These are phyloP conservation scores for Vanderwaltozyma polyspora DNA, from an alignment of 805 yeast species.

Conservation along the genomic window DNA sequence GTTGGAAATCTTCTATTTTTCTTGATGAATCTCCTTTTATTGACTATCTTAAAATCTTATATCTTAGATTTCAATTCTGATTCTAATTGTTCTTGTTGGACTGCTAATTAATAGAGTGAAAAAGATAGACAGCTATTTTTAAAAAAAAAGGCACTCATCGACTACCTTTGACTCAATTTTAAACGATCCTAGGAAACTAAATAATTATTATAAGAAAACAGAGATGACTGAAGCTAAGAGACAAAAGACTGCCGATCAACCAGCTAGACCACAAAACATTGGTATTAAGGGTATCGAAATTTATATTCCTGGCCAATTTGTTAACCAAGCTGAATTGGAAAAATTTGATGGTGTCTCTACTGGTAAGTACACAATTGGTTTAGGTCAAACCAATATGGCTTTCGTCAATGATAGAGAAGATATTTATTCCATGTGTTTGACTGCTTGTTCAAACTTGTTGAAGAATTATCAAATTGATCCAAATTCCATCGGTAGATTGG, in stretches of 20 bases:
- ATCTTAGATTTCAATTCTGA: too few relatives aligned
- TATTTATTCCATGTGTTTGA: slow-evolving; percentile 85
- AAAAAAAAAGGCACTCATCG: too few relatives aligned
- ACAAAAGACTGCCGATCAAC: slow-evolving; percentile 19
- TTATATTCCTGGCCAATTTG: slow-evolving; percentile 76
- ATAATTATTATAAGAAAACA: not conserved
- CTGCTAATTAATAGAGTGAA: too few relatives aligned
- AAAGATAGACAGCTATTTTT: too few relatives aligned
- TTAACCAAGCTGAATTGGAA: slow-evolving; percentile 83
- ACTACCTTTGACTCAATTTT: too few relatives aligned
- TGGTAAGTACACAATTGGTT: slow-evolving; percentile 96
- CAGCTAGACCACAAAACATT: slow-evolving; percentile 57
- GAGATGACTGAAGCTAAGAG: slow-evolving; percentile 24
- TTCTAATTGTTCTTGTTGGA: too few relatives aligned
- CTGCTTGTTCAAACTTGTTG: slow-evolving; percentile 70
- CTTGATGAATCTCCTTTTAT: too few relatives aligned
- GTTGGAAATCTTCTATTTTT: too few relatives aligned
- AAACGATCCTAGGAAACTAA: not conserved
- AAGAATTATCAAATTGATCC: slow-evolving; percentile 77
- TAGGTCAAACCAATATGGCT: slow-evolving; percentile 97
- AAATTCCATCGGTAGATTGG: slow-evolving; percentile 77
- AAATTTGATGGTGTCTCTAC: slow-evolving; percentile 71
- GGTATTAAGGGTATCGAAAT: slow-evolving; percentile 96
- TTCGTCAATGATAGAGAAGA: slow-evolving; percentile 97
- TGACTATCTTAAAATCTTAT: too few relatives aligned